Conservation (phyloP, 805 yeast species). For the Spathaspora boniae region DNA sequence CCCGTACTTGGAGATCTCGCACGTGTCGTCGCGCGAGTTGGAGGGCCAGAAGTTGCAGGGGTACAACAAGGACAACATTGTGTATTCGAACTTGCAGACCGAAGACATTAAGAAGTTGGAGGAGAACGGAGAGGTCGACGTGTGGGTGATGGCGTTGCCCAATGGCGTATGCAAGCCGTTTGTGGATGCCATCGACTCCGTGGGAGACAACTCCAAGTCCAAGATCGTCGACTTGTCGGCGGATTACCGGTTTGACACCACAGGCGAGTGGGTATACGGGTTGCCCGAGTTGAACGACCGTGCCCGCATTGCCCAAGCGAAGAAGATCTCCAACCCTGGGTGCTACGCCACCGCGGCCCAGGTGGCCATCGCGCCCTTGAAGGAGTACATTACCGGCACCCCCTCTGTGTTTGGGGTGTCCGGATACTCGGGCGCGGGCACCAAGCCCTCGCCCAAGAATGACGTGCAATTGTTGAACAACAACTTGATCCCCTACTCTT, state of each 20-base stretch:
- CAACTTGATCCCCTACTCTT: slow-evolving; percentile 90
- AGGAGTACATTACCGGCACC: slow-evolving; percentile 60
- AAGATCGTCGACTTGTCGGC: slow-evolving; percentile 93
- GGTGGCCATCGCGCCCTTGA: slow-evolving; percentile 82
- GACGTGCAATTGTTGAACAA: slow-evolving; percentile 70
- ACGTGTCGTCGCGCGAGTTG: slow-evolving; percentile 94
- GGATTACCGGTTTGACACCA: slow-evolving; percentile 88
- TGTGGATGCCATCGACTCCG: slow-evolving; percentile 74
- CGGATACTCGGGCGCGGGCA: slow-evolving; percentile 99
- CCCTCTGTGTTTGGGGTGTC: slow-evolving; percentile 94
- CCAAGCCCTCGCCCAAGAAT: slow-evolving; percentile 96
- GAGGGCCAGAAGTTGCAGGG: slow-evolving; percentile 84
- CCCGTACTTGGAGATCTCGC: slow-evolving; percentile 81
- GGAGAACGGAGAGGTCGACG: slow-evolving; percentile 73
- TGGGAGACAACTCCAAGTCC: slow-evolving; percentile 56
- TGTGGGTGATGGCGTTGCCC: slow-evolving; percentile 99
- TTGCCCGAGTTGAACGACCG: slow-evolving; percentile 88
- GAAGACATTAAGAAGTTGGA: slow-evolving; percentile 84
- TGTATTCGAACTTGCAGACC: slow-evolving; percentile 79
- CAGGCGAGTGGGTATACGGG: slow-evolving; percentile 90
- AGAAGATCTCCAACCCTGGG: slow-evolving; percentile 93
- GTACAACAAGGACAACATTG: slow-evolving; percentile 75
- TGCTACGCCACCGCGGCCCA: slow-evolving; percentile 99
- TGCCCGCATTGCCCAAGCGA: slow-evolving; percentile 59
- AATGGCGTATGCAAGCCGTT: slow-evolving; percentile 93